A percentile compares a stretch with the other conserved stretches of the same genome.
Conservation (phyloP, 2,329 filamentous ascomycete species). For the Colletotrichum sp. region DNA sequence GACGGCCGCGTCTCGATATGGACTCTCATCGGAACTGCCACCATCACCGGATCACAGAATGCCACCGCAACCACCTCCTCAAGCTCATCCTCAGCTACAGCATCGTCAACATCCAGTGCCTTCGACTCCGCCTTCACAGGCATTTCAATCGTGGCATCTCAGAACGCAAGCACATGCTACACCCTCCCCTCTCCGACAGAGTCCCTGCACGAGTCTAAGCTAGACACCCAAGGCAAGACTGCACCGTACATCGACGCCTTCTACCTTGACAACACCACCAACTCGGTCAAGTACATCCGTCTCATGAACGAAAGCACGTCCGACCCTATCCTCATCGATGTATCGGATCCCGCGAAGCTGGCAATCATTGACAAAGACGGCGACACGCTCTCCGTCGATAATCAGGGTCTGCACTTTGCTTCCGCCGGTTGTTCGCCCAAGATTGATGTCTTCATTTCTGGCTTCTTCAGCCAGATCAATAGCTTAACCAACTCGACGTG, state of each 20-base stretch:
- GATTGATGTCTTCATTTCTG: constrained; percentile 34
- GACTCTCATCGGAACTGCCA: background rate
- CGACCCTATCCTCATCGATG: constrained; percentile 34
- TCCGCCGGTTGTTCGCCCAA: constrained; percentile 35
- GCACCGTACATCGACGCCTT: constrained; percentile 42
- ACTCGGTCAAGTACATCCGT: constrained; percentile 37
- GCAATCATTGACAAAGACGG: constrained; percentile 34
- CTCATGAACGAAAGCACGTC: constrained; percentile 30
- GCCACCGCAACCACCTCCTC: background rate
- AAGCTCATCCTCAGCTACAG: background rate
- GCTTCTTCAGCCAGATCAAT: constrained; percentile 38
- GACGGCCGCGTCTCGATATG: background rate
- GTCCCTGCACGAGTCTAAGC: constrained; percentile 26
- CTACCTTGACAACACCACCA: constrained; percentile 33
- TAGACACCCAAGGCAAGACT: constrained; percentile 34
- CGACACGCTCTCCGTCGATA: constrained; percentile 36
- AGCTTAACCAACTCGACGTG: constrained; percentile 34
- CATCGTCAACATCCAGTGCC: background rate
- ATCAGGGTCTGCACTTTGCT: constrained; percentile 37
- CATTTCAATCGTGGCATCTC: background rate
- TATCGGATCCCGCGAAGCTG: constrained; percentile 35
- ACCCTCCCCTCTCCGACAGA: background rate
- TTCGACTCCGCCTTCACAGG: constrained; percentile 9
- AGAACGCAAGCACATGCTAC: constrained; percentile 14
- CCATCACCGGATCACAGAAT: background rate